Evolutionary conservation across 352 stramenopile species (phyloP).

Genomic region (Globisporangium nunn): DNA sequence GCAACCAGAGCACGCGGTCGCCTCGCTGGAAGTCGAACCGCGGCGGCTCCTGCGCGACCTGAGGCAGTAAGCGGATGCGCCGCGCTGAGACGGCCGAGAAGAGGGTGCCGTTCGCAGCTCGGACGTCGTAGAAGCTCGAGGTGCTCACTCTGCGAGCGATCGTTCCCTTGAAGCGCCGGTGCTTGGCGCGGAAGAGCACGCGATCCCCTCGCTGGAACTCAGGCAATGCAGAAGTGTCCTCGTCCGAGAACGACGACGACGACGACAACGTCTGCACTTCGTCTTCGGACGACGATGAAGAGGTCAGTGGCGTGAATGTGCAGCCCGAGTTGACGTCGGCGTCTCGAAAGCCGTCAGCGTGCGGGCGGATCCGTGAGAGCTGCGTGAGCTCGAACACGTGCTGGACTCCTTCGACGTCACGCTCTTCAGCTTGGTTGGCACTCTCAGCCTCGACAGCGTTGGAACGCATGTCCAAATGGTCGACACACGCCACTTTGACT

Average conservation of each 20-base stretch:
- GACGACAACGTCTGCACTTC: constrained; percentile 8
- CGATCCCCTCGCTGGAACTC: constrained; percentile 43
- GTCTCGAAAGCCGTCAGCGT: constrained; percentile 39
- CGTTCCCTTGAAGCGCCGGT: constrained; percentile 27
- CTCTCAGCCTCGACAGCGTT: too few relatives aligned
- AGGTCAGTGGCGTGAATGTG: constrained; percentile 36
- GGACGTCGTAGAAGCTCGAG: constrained; percentile 57
- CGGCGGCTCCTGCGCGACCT: constrained; percentile 4
- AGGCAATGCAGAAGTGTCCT: constrained; percentile 3
- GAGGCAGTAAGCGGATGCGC: constrained; percentile 31
- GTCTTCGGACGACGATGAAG: constrained; percentile 16
- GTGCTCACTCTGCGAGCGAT: constrained; percentile 26
- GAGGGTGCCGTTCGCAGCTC: constrained; percentile 32
- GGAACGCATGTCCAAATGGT: background rate
- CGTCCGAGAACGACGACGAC: constrained; percentile 15
- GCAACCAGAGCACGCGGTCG: constrained; percentile 34
- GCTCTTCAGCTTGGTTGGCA: background rate
- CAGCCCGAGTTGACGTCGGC: constrained; percentile 33
- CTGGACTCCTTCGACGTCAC: constrained; percentile 14
- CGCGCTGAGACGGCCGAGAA: constrained; percentile 35
- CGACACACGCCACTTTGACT: constrained; percentile 19
- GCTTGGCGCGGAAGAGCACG: constrained; percentile 35
- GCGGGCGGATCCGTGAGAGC: constrained; percentile 34
- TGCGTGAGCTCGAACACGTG: constrained; percentile 37
- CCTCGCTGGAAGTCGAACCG: constrained; percentile 18